Percentiles rank a stretch among this genome's conserved stretches.
Conservation (phyloP, 371 early-diverging fungal genomes). For the Mucor saturninus region DNA sequence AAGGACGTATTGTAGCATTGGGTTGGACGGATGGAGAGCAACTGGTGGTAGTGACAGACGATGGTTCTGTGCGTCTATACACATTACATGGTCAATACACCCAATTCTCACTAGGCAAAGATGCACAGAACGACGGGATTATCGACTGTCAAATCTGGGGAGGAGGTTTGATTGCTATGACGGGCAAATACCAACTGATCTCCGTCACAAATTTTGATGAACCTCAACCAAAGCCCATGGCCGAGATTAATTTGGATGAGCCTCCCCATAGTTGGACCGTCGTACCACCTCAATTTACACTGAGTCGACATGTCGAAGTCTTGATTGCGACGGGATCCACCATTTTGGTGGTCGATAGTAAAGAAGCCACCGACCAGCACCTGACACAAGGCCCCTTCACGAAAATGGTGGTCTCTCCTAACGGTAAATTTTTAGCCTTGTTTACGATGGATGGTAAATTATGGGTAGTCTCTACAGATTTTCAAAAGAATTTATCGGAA, state of each 20-base stretch:
- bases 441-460: slow-evolving; percentile 81
- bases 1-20: slow-evolving; percentile 85
- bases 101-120: slow-evolving; percentile 88
- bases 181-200: slow-evolving; percentile 80
- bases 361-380: slow-evolving; percentile 84
- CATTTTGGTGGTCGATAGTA: slow-evolving; percentile 81
- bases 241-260: slow-evolving; percentile 74
- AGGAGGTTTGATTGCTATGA: slow-evolving; percentile 88
- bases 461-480: slow-evolving; percentile 96
- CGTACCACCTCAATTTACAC: slow-evolving; percentile 85
- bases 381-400: slow-evolving; percentile 91
- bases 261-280: slow-evolving; percentile 87
- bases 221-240: slow-evolving; percentile 80
- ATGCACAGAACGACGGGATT: slow-evolving; percentile 80
- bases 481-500: slow-evolving; percentile 90
- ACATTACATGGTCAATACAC: slow-evolving; percentile 80
- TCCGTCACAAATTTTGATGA: slow-evolving; percentile 83
- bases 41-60: slow-evolving; percentile 86
- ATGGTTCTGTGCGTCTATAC: slow-evolving; percentile 87
- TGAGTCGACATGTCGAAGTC: slow-evolving; percentile 91
- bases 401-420: slow-evolving; percentile 89
- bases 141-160: slow-evolving; percentile 89
- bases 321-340: slow-evolving; percentile 80
- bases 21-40: slow-evolving; percentile 91
- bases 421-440: slow-evolving; percentile 90